Conservation (phyloP, 2,329 filamentous ascomycete species). For the Xylaria multiplex region DNA sequence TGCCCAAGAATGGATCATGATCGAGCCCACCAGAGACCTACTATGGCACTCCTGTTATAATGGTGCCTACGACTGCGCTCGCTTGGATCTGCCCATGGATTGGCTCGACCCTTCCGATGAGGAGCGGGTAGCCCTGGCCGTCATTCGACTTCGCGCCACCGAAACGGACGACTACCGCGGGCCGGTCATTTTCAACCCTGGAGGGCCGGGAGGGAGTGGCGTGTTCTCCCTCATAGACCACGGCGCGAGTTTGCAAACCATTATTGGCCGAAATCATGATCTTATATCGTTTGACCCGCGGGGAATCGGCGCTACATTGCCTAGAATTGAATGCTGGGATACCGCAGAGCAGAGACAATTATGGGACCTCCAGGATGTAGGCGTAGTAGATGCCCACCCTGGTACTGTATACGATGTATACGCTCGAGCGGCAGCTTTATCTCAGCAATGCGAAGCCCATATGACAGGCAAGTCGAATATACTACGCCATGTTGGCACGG, state of each 20-base stretch:
- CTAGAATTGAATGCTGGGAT: slow-evolving; percentile 63
- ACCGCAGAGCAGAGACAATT: slow-evolving; percentile 53
- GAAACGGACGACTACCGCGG: slow-evolving; percentile 46
- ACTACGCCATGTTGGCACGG: slow-evolving; percentile 56
- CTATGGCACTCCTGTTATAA: slow-evolving; percentile 52
- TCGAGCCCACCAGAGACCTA: slow-evolving; percentile 48
- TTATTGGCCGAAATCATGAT: slow-evolving; percentile 56
- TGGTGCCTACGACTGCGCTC: slow-evolving; percentile 51
- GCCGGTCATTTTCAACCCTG: slow-evolving; percentile 55
- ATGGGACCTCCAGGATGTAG: slow-evolving; percentile 58
- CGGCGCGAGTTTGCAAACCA: slow-evolving; percentile 53
- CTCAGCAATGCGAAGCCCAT: slow-evolving; percentile 55
- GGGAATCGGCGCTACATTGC: slow-evolving; percentile 61
- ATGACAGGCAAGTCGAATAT: slow-evolving; percentile 51
- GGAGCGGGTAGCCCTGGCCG: slow-evolving; percentile 50
- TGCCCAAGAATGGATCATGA: slow-evolving; percentile 39
- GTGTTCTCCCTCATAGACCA: slow-evolving; percentile 49
- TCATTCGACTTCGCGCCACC: slow-evolving; percentile 53
- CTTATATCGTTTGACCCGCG: slow-evolving; percentile 63
- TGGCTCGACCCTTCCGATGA: slow-evolving; percentile 52
- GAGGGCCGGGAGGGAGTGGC: slow-evolving; percentile 61
- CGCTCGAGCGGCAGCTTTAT: slow-evolving; percentile 55
- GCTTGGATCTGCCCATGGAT: slow-evolving; percentile 55
- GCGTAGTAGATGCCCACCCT: slow-evolving; percentile 58
- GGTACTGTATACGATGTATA: slow-evolving; percentile 59